Conservation (phyloP, 352 stramenopile species). For the Phytophthora agathidicida region DNA sequence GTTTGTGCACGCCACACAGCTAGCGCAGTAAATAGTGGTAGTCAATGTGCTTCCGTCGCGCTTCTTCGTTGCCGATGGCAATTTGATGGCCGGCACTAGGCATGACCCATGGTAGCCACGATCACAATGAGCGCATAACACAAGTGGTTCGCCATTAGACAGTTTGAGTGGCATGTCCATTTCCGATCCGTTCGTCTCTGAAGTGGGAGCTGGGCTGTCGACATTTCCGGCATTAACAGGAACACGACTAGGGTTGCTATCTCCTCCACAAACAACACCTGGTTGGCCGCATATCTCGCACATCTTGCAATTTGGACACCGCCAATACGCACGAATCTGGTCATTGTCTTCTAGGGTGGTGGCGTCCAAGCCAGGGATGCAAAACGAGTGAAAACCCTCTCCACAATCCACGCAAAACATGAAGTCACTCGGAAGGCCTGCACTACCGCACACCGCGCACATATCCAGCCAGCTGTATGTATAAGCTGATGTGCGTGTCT, state of each 20-base stretch:
- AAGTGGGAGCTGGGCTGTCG: slow-evolving; percentile 10
- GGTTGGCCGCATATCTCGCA: slow-evolving; percentile 92
- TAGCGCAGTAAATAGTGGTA: slow-evolving; percentile 62
- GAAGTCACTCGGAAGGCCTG: slow-evolving; percentile 76
- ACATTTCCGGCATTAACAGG: slow-evolving; percentile 26
- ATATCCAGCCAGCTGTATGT: slow-evolving; percentile 92
- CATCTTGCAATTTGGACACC: slow-evolving; percentile 96
- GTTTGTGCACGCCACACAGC: slow-evolving; percentile 66
- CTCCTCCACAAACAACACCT: slow-evolving; percentile 22
- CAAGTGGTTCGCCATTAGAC: slow-evolving; percentile 28
- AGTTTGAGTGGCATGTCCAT: slow-evolving; percentile 3
- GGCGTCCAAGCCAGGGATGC: slow-evolving; percentile 54
- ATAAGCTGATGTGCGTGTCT: slow-evolving; percentile 83
- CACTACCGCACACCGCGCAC: slow-evolving; percentile 91
- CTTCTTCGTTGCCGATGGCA: slow-evolving; percentile 12
- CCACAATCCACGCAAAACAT: slow-evolving; percentile 97
- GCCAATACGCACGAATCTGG: slow-evolving; percentile 84
- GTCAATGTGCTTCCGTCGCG: slow-evolving; percentile 8
- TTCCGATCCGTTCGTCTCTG: slow-evolving; percentile 4
- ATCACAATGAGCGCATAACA: slow-evolving; percentile 56
- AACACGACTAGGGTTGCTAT: slow-evolving; percentile 5
- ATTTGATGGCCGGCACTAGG: slow-evolving; percentile 46
- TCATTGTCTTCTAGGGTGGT: slow-evolving; percentile 41
- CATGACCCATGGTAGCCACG: slow-evolving; percentile 64
- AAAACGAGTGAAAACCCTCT: slow-evolving; percentile 96